phyloP scores from a whole-genome alignment of 805 yeast species.

The Candida tammaniensis region DNA sequence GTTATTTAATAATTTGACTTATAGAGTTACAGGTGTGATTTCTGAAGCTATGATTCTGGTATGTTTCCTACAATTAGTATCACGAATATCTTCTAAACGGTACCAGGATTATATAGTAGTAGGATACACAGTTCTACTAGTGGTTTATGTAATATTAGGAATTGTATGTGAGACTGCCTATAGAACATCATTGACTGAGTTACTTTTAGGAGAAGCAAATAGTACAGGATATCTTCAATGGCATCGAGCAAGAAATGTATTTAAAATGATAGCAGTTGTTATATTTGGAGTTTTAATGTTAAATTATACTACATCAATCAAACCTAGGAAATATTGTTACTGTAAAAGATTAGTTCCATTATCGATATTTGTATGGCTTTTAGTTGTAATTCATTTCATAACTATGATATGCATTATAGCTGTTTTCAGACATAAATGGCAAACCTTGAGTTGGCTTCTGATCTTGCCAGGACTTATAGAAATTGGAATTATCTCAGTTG shows the following conservation, averaged over 20 bases:
- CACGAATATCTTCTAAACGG: conserved; percentile 5
- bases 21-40: conserved; percentile 39
- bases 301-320: conserved; percentile 35
- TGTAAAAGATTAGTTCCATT: conserved; percentile 46
- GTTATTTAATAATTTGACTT: conserved; percentile 36
- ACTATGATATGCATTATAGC: conserved; percentile 25
- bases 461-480: conserved; percentile 43
- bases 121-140: conserved; percentile 4
- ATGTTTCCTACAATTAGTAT: conserved; percentile 54
- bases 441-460: conserved; percentile 49
- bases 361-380: conserved; percentile 41
- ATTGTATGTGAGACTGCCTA: conserved; percentile 8
- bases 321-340: conserved; percentile 43
- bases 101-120: conserved; percentile 3
- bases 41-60: conserved; percentile 44
- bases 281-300: conserved; percentile 35
- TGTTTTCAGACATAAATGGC: conserved; percentile 28
- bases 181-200: conserved; percentile 1
- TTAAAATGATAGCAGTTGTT: conserved; percentile 23
- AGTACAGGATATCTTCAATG: conserved; percentile 12
- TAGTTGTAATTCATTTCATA: conserved; percentile 37
- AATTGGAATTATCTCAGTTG: conserved; percentile 48
- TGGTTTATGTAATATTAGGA: conserved; percentile 4
- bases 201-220: not conserved
- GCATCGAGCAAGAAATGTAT: conserved; percentile 22